Percentiles rank a stretch among this genome's conserved stretches.
Conservation (phyloP, 805 yeast species). For the Pichia phayaonensis region DNA sequence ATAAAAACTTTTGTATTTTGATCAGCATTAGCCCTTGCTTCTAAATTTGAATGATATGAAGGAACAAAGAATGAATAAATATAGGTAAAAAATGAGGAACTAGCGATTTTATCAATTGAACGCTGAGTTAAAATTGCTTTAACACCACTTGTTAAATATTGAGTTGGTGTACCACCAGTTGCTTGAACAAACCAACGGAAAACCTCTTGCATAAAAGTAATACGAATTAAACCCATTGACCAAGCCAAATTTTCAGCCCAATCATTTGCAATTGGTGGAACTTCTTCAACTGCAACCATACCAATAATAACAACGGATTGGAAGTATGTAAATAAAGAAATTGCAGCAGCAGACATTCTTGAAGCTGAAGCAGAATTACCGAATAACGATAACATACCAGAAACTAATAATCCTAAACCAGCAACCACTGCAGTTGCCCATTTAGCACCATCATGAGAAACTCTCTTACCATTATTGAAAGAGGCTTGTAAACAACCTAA, state of each 20-base stretch:
- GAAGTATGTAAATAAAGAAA: constrained; percentile 77
- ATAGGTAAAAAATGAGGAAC: constrained; percentile 16
- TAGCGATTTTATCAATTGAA: constrained; percentile 15
- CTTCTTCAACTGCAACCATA: constrained; percentile 77
- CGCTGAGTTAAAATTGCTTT: constrained; percentile 71
- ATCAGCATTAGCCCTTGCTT: neutral
- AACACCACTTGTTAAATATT: constrained; percentile 53
- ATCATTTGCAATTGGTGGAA: constrained; percentile 87
- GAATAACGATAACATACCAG: constrained; percentile 75
- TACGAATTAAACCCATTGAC: constrained; percentile 87
- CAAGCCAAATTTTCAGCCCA: constrained; percentile 92
- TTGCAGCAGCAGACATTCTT: constrained; percentile 79
- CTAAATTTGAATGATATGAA: constrained; percentile 2
- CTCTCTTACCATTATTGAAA: constrained; percentile 72
- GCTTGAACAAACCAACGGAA: constrained; percentile 80
- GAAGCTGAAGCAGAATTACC: constrained; percentile 89
- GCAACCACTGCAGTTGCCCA: constrained; percentile 94
- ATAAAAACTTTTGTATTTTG: constrained; percentile 6
- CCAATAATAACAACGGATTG: constrained; percentile 79
- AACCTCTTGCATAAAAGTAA: constrained; percentile 74
- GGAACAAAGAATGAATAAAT: constrained; percentile 16
- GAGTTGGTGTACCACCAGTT: constrained; percentile 81
- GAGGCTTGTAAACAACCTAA: constrained; percentile 72
- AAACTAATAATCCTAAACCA: constrained; percentile 75
- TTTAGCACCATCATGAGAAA: constrained; percentile 70